Conservation (phyloP, 2,329 filamentous ascomycete species). For the Exserohilum turcica region DNA sequence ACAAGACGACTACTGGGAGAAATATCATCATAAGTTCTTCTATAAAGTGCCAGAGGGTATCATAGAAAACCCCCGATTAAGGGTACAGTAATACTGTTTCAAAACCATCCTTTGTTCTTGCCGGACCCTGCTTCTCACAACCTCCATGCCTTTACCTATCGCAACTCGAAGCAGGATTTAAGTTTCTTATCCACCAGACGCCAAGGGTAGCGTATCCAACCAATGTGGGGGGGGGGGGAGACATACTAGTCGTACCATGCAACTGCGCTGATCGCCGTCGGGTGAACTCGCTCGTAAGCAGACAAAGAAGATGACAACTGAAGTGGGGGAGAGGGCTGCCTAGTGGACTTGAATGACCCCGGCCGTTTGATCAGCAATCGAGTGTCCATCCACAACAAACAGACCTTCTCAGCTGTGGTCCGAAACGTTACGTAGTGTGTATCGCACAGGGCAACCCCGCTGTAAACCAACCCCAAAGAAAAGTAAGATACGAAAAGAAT, state of each 20-base stretch:
- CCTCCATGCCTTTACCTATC: not conserved
- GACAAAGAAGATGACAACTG: not conserved
- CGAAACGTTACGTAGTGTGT: not conserved
- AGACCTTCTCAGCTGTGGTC: not conserved
- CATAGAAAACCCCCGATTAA: conserved; percentile 11
- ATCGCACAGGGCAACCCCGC: conserved; percentile 4
- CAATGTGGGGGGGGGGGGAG: not conserved
- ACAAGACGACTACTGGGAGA: not conserved
- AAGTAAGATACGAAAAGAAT: conserved; percentile 9
- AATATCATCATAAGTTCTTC: conserved; percentile 15
- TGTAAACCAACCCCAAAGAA: conserved; percentile 3
- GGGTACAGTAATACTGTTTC: conserved; percentile 11
- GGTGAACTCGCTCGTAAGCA: conserved; percentile 1
- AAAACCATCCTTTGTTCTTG: conserved; percentile 2
- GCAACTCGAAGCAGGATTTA: not conserved
- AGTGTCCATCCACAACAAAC: not conserved
- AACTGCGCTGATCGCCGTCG: not conserved
- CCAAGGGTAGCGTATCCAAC: not conserved
- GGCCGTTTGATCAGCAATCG: not conserved
- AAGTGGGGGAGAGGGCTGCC: not conserved
- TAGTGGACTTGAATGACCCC: not conserved
- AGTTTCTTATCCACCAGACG: not conserved
- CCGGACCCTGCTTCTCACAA: conserved; percentile 1
- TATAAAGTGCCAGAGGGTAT: conserved; percentile 13
- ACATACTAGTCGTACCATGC: conserved; percentile 1